These are phyloP conservation scores for Pulveroboletus sp. DNA, from an alignment of 768 basidiomycete genomes.

Conservation along the genomic window DNA sequence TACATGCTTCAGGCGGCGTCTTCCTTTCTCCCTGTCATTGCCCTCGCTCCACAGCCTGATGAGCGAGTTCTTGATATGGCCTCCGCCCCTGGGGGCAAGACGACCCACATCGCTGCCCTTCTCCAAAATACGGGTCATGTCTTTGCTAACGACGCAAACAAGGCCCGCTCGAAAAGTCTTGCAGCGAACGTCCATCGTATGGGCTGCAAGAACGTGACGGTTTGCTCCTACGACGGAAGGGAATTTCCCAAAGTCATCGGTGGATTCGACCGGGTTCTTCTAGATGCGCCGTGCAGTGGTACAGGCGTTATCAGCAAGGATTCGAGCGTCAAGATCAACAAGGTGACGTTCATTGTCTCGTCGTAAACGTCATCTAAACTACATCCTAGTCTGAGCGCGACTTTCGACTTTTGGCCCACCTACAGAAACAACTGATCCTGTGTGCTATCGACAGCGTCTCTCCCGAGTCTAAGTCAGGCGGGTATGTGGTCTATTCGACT, in stretches of 20 bases:
- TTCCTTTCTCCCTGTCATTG: slow-evolving; percentile 98
- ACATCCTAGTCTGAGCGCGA: slow-evolving; percentile 78
- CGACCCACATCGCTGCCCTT: slow-evolving; percentile 95
- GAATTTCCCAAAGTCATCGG: slow-evolving; percentile 99
- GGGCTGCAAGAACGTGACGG: slow-evolving; percentile 96
- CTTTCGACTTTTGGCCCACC: slow-evolving; percentile 91
- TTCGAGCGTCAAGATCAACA: slow-evolving; percentile 95
- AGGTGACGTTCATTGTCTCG: slow-evolving; percentile 47
- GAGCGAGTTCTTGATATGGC: slow-evolving; percentile 98
- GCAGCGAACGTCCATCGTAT: slow-evolving; percentile 95
- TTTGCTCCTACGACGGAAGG: slow-evolving; percentile 95
- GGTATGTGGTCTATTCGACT: slow-evolving; percentile 95
- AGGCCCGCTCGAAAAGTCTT: slow-evolving; percentile 90
- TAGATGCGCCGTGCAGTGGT: slow-evolving; percentile 97
- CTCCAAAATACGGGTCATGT: slow-evolving; percentile 97
- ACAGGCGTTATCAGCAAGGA: slow-evolving; percentile 99
- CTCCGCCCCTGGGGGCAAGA: slow-evolving; percentile 96
- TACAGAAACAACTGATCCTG: slow-evolving; percentile 97
- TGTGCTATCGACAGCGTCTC: slow-evolving; percentile 97
- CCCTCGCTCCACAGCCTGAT: slow-evolving; percentile 85
- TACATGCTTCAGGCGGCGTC: slow-evolving; percentile 99
- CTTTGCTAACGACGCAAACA: slow-evolving; percentile 96
- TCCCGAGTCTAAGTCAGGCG: slow-evolving; percentile 85
- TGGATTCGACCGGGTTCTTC: slow-evolving; percentile 93
- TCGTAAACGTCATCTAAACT: slow-evolving; percentile 2